Conservation (phyloP, 2,329 filamentous ascomycete genomes). For the Aspergillus texensis region DNA sequence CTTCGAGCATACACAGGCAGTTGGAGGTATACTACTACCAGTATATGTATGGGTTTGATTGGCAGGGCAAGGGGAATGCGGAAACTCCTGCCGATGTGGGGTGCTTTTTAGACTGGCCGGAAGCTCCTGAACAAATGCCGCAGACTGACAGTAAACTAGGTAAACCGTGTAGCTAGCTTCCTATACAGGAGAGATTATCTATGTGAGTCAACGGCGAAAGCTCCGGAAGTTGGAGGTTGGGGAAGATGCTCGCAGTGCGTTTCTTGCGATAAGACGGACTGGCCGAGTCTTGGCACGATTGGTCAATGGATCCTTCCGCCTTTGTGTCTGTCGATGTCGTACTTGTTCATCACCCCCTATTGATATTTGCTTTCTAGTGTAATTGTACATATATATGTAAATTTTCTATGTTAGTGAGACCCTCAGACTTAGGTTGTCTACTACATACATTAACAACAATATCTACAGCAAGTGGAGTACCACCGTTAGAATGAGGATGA, state of each 20-base stretch:
- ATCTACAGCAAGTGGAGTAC: not conserved
- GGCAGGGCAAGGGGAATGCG: constrained; percentile 9
- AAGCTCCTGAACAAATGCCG: not conserved
- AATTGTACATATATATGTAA: not conserved
- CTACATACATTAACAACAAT: not conserved
- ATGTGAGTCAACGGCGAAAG: not conserved
- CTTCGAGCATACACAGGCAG: constrained; percentile 11
- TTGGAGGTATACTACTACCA: constrained; percentile 6
- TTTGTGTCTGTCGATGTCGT: not conserved
- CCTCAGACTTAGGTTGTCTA: not conserved
- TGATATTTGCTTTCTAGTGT: no score
- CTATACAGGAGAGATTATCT: not conserved
- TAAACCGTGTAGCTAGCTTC: not conserved
- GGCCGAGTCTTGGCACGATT: not conserved
- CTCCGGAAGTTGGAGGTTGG: not conserved
- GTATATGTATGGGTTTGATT: constrained; percentile 4
- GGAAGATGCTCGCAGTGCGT: not conserved
- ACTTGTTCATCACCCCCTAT: no score
- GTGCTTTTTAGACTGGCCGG: constrained; percentile 1
- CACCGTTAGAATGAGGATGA: not conserved
- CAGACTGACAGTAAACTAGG: not conserved
- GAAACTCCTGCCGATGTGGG: constrained; percentile 4
- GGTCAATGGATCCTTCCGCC: constrained; percentile 1
- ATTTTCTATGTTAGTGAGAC: not conserved
- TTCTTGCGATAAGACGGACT: constrained; percentile 1